A percentile compares a stretch with the other conserved stretches of the same genome.
Conservation (phyloP, 2,329 filamentous ascomycete species). For the Colletotrichum tofieldiae region DNA sequence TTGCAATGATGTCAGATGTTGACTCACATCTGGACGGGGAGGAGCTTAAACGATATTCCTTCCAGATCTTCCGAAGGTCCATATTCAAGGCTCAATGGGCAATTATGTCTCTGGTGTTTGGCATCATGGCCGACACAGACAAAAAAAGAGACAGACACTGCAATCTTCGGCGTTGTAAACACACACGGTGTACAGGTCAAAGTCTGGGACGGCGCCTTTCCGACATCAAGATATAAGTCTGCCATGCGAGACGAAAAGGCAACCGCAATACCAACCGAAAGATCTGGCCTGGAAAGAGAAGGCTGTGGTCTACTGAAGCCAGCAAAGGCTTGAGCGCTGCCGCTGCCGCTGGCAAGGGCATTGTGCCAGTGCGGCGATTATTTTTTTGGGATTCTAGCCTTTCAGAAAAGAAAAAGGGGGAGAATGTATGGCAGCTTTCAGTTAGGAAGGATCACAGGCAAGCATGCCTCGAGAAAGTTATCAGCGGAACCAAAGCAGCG, state of each 20-base stretch:
- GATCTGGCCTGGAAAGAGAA: neutral
- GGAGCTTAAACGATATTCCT: neutral
- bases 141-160: neutral
- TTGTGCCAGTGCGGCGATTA: neutral
- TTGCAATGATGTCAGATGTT: neutral
- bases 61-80: neutral
- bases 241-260: neutral
- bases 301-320: neutral
- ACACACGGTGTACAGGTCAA: slow-evolving; percentile 10
- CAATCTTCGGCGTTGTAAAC: slow-evolving; percentile 12
- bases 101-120: neutral
- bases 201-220: slow-evolving; percentile 18
- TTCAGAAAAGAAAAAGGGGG: neutral
- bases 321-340: neutral
- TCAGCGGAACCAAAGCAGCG: neutral
- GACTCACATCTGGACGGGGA: neutral
- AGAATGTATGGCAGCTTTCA: neutral
- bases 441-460: too few species aligned
- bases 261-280: neutral
- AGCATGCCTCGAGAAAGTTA: neutral
- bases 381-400: neutral
- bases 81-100: neutral
- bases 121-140: neutral
- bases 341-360: neutral
- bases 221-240: neutral